A percentile compares a stretch with the other conserved stretches of the same genome.
Evolutionary conservation across 305 asterid species (phyloP).

Genomic region (Fraxinus angustifolia): DNA sequence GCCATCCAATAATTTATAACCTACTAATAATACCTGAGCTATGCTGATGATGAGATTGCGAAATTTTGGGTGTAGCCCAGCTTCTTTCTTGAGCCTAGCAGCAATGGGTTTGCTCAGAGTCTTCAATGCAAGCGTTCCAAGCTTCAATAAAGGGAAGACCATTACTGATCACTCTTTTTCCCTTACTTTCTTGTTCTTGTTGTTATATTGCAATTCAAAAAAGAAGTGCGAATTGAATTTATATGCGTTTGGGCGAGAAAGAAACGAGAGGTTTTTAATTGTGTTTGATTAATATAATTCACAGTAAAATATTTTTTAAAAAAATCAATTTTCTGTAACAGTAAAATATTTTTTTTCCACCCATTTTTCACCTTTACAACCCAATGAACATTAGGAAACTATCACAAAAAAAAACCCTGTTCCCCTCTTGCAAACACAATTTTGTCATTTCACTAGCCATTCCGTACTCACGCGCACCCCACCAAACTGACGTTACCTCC

Average conservation of each 20-base stretch:
- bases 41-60: conserved; percentile 57
- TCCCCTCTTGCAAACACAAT: neutral
- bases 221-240: neutral
- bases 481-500: neutral
- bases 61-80: conserved; percentile 80
- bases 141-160: conserved; percentile 76
- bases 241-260: neutral
- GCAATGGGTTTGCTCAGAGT: conserved; percentile 89
- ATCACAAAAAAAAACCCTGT: conserved; percentile 39
- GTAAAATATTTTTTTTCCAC: too few species aligned
- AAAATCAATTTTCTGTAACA: too few species aligned
- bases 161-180: conserved; percentile 24
- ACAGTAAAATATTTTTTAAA: too few species aligned
- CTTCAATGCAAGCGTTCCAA: conserved; percentile 85
- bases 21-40: conserved; percentile 61
- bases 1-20: neutral
- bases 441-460: neutral
- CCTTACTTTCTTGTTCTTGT: neutral
- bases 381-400: conserved; percentile 34
- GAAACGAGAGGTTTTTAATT: conserved; percentile 3
- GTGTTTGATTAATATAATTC: too few species aligned
- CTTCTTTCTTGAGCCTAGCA: conserved; percentile 61
- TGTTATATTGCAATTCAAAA: neutral
- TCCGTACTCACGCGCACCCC: neutral
- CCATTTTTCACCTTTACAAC: too few species aligned